Base-by-base conservation (phyloP, 768 basidiomycete genomes). In the Pleurotus sapidus region DNA sequence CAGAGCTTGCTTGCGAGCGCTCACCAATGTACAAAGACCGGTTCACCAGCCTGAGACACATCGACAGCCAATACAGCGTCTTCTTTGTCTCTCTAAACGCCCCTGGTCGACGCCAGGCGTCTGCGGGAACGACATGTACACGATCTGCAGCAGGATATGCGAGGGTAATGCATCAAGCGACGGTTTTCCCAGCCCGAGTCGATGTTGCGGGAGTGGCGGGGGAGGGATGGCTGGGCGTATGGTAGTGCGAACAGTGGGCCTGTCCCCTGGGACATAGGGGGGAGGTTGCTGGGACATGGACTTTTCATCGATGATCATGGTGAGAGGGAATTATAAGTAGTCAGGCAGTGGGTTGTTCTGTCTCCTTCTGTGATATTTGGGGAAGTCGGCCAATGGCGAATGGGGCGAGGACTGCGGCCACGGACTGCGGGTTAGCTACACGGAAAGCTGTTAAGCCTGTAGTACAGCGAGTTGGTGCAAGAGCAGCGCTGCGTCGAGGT, bases 1-100 rank as follows among this genome's bases (percentile, higher is more conserved):
- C 40, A 46, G 25, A 37, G 45, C 14, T 46, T 11, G 39, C 6
- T 6, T 20, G 18, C 4, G 20, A 11, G 23, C 20, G 62, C 77
- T 56, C 60, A 84, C 86, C 86, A n/a, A 86, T 77, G 68, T 90
- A 93, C 55, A 91, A 73, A 3, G 82, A 72, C 4, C 80, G 79
- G 64, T 84, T 84, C 43, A 90, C 89, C 37, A 87, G 75, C 37
- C 91, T 75, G 39, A 93, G 77, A 48, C 74, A 73, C 8, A 77
- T 78, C 1, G 79, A 75, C 6, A 93, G 68, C 91, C 91, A 93
- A 54, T 87, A 84, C 8, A 91, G 76, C 0, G 81, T 84, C 74
- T 82, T 83, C 89, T 75, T 67, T 88, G 87, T 14, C 76, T 73
- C 64, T 83, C 80, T 2, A 77, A 60, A 46, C 70, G 73, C 25